Conservation (phyloP, 2,329 filamentous ascomycete genomes). For the Cladophialophora bantiana region DNA sequence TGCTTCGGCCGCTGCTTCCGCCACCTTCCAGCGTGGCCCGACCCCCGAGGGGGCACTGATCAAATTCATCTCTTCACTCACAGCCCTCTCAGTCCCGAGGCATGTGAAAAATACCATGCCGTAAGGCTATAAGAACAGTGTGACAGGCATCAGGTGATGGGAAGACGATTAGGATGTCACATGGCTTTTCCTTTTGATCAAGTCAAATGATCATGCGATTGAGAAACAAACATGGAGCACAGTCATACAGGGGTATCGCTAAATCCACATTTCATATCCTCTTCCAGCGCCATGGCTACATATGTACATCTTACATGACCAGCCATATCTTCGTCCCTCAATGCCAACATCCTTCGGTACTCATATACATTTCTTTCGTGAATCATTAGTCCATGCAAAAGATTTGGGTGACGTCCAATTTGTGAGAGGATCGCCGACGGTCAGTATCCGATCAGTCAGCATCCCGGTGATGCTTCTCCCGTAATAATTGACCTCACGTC, state of each 20-base stretch:
- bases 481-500: not conserved
- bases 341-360: not conserved
- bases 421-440: not conserved
- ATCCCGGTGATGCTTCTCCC: not conserved
- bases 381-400: constrained; percentile 2
- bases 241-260: constrained; percentile 2
- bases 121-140: not conserved
- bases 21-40: not conserved
- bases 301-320: not conserved
- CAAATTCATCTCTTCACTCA: not conserved
- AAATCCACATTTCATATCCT: not conserved
- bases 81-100: not conserved
- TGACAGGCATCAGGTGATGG: not conserved
- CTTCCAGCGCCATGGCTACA: not conserved
- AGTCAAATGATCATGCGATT: not conserved
- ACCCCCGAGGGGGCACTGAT: not conserved
- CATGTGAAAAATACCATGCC: constrained; percentile 2
- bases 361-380: not conserved
- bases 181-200: not conserved
- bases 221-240: not conserved
- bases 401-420: not conserved
- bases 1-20: not conserved
- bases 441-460: not conserved
- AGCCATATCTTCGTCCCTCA: not conserved
- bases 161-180: not conserved